These are phyloP conservation scores for Paraleonurus japonicus DNA, from an alignment of 257 asterid genomes.

Conservation along the genomic window DNA sequence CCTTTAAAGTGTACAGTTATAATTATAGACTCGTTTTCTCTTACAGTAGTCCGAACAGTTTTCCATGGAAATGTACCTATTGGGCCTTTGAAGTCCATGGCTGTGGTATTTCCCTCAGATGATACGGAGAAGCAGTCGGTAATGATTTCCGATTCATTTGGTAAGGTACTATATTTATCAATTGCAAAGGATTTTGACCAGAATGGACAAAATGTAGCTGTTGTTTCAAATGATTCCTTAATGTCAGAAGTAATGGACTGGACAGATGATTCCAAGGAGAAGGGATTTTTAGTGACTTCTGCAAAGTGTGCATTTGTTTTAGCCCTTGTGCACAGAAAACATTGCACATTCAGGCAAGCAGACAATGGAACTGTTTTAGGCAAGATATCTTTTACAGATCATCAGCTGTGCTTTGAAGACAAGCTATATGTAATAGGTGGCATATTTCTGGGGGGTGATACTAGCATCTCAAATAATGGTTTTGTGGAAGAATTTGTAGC, in stretches of 20 bases:
- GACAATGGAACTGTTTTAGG: slow-evolving; percentile 59
- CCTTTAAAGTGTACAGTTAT: slow-evolving; percentile 61
- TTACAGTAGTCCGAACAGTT: slow-evolving; percentile 76
- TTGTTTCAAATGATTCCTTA: slow-evolving; percentile 35
- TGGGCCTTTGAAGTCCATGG: slow-evolving; percentile 79
- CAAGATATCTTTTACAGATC: slow-evolving; percentile 54
- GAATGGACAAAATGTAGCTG: slow-evolving; percentile 40
- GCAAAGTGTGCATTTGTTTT: slow-evolving; percentile 51
- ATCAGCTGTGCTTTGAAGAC: slow-evolving; percentile 57
- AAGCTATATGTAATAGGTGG: slow-evolving; percentile 58
- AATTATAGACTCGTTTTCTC: slow-evolving; percentile 71
- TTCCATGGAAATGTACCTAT: slow-evolving; percentile 70
- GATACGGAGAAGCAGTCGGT: slow-evolving; percentile 63
- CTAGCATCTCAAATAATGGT: slow-evolving; percentile 32
- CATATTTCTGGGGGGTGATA: slow-evolving; percentile 51
- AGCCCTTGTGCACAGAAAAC: slow-evolving; percentile 65
- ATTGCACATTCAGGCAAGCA: slow-evolving; percentile 71
- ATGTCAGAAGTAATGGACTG: slow-evolving; percentile 47
- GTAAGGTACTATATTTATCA: slow-evolving; percentile 66
- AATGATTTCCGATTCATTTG: slow-evolving; percentile 70
- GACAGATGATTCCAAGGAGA: slow-evolving; percentile 47
- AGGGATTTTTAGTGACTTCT: slow-evolving; percentile 53
- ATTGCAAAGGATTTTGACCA: slow-evolving; percentile 51
- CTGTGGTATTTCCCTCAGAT: slow-evolving; percentile 45
- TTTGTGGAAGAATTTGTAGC: slow-evolving; percentile 57